Evolutionary conservation across 108 stramenopile species (phyloP).

Genomic region (Fistulifera solaris): DNA sequence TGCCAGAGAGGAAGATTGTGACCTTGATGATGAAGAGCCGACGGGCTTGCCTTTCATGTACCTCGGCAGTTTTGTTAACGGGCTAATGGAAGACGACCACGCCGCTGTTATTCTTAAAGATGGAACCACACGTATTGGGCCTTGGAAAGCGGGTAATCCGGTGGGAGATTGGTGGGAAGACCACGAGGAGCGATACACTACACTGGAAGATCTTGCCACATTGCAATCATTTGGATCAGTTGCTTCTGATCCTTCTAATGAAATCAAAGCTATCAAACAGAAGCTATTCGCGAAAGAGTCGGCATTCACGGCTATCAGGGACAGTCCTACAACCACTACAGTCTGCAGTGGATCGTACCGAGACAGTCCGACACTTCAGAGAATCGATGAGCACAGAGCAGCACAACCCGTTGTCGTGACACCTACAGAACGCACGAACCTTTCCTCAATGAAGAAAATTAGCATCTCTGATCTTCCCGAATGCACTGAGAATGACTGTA

Average conservation of each 20-base stretch:
- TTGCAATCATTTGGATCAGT: not conserved
- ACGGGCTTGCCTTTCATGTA: not conserved
- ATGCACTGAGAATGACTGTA: not conserved
- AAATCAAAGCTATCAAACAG: not conserved
- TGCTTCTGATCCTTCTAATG: not conserved
- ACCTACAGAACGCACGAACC: no score
- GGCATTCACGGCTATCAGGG: not conserved
- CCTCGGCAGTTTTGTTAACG: not conserved
- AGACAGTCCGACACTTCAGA: not conserved
- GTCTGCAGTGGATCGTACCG: not conserved
- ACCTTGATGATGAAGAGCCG: no score
- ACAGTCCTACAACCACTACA: not conserved
- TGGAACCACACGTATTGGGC: conserved; percentile 1
- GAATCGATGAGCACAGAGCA: no score
- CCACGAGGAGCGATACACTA: not conserved
- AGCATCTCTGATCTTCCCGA: not conserved
- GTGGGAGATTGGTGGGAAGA: not conserved
- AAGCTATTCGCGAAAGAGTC: not conserved
- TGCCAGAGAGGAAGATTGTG: no score
- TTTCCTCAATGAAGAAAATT: no score
- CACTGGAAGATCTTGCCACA: not conserved
- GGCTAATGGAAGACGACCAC: not conserved
- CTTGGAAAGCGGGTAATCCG: not conserved
- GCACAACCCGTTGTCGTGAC: no score
- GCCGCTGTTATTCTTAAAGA: not conserved